Evolutionary conservation across 192 early-diverging fungal genomes (phyloP), one percentile per base, ranked within the genome.

Genomic region (Spizellomyces sp.): DNA sequence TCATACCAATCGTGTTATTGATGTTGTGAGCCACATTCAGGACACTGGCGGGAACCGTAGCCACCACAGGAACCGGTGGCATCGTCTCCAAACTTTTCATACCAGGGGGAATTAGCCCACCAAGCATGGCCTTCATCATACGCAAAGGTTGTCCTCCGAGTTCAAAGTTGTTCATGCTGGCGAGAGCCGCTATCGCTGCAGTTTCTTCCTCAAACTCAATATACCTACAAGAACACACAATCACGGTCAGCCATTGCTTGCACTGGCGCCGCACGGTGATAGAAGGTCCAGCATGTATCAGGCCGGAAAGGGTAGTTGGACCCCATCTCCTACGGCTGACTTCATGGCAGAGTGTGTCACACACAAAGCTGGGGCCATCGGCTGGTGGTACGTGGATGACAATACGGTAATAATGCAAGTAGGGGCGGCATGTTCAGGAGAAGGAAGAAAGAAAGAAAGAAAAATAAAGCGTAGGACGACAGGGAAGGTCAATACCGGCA

Each of bases 111-210:
- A 95, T 74, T 58, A 90, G 85, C 1, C 92, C 93, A 42, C 93
- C 93, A 22, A 95, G 82, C 8, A 94, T 86, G 27, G 90, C 84
- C 55, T 81, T 79, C 44, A 83, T 66, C 17, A 93, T 89, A 43
- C 88, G 86, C 67, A 96, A 81, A 15, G 80, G 77, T 74, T 88
- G 64, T 54, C 90, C 91, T 8, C 90, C 89, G 59, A 96, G 75
- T 71, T 88, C 88, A 65, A 96, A 91, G 46, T 87, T 85, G 74
- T 93, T 92, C 90, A 93, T 91, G 0, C 87, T 77, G 52, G 86
- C 82, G 87, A 96, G 91, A 1, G 92, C 86, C 50, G 84, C 84
- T 55, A 81, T 81, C 6, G 93, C 90, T 9, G 70, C 52, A 15
- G 27, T 27, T 46, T 76, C 77, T 4, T 84, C 79, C 21, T 82